Conservation (phyloP, 768 basidiomycete species). For the Agrocybe pediades region DNA sequence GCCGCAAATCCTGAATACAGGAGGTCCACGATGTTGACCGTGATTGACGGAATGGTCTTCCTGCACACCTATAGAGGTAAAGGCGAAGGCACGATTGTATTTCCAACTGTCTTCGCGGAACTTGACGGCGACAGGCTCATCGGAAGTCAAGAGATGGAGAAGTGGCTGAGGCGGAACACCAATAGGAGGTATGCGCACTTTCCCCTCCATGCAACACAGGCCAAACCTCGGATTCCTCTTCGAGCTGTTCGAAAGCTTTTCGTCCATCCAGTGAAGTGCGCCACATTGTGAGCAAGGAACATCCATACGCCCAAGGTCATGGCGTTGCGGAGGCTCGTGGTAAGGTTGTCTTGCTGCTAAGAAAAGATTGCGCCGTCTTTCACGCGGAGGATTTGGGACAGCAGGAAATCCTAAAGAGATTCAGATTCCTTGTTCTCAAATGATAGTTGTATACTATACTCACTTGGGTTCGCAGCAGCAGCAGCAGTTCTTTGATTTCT, state of each 20-base stretch:
- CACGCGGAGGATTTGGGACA: too few relatives aligned
- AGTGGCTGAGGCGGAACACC: conserved; percentile 20
- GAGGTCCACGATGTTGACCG: conserved; percentile 16
- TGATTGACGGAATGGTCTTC: conserved; percentile 26
- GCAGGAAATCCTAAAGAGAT: too few relatives aligned
- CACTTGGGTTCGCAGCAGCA: too few relatives aligned
- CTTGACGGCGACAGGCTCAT: conserved; percentile 8
- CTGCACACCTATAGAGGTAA: conserved; percentile 33
- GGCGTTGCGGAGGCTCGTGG: background rate
- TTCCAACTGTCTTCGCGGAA: conserved; percentile 38
- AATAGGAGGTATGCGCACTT: conserved; percentile 25
- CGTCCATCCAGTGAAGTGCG: conserved; percentile 3
- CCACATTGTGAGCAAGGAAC: background rate
- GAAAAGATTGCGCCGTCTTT: too few relatives aligned
- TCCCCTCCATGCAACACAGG: conserved; percentile 32
- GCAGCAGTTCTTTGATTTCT: too few relatives aligned
- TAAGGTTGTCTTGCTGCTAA: too few relatives aligned
- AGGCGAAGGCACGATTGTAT: conserved; percentile 40
- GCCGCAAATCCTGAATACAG: conserved; percentile 33
- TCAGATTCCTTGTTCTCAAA: too few relatives aligned
- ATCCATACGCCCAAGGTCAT: too few relatives aligned
- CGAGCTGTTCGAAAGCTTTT: background rate
- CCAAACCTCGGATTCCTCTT: conserved; percentile 22
- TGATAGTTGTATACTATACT: too few relatives aligned
- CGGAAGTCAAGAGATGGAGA: conserved; percentile 13